phyloP scores from a whole-genome alignment of 768 basidiomycete genomes.

The Pleurotus salmoneostramineus region DNA sequence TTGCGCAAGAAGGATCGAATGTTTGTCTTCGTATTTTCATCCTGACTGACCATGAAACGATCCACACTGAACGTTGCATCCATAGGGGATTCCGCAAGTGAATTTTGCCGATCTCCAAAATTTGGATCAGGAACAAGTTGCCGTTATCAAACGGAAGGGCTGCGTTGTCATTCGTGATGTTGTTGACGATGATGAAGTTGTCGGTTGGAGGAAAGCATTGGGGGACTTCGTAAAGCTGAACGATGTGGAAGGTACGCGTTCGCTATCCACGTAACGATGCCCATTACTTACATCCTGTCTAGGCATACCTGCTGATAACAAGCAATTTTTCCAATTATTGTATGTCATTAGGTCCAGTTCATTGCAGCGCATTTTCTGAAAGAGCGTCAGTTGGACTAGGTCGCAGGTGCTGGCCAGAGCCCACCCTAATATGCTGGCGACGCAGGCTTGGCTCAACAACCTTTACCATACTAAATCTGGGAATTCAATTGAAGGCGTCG shows the following conservation, averaged over 20 bases:
- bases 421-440: constrained; percentile 48
- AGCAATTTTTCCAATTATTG: constrained; percentile 62
- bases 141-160: constrained; percentile 42
- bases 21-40: constrained; percentile 30
- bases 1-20: constrained; percentile 42
- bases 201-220: constrained; percentile 46
- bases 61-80: neutral
- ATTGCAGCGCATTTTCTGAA: neutral
- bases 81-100: constrained; percentile 44
- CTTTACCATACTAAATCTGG: constrained; percentile 35
- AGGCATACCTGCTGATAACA: constrained; percentile 46
- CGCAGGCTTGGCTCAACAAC: constrained; percentile 45
- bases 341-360: constrained; percentile 18
- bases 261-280: neutral
- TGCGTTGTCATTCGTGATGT: constrained; percentile 48
- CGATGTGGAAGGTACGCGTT: constrained; percentile 33
- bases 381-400: constrained; percentile 18
- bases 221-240: constrained; percentile 50
- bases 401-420: constrained; percentile 53
- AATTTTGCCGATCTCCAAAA: constrained; percentile 40
- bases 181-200: constrained; percentile 41
- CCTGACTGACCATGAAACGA: neutral
- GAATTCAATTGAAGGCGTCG: constrained; percentile 35
- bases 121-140: constrained; percentile 32
- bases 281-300: neutral